phyloP scores from a whole-genome alignment of 768 basidiomycete species.

The Solioccasus polychromus region DNA sequence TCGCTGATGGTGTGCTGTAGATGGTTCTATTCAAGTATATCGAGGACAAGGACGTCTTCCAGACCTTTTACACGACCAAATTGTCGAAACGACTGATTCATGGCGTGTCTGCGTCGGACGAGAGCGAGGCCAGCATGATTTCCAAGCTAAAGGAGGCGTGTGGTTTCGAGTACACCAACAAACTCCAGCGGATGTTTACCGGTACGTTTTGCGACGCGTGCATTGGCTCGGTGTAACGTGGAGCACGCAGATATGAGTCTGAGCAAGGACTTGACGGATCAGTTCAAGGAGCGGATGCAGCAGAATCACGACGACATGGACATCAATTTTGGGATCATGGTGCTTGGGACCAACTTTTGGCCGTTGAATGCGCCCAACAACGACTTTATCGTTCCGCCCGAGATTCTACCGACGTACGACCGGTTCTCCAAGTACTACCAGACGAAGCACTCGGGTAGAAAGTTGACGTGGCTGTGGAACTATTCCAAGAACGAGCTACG shows the following conservation, averaged over 20 bases:
- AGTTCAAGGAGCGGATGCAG: constrained; percentile 92
- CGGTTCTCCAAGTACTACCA: constrained; percentile 93
- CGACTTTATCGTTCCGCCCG: constrained; percentile 85
- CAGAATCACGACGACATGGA: constrained; percentile 83
- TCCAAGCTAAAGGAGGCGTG: constrained; percentile 95
- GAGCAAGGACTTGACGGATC: constrained; percentile 92
- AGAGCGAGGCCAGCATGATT: constrained; percentile 97
- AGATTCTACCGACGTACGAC: constrained; percentile 84
- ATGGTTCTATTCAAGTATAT: constrained; percentile 98
- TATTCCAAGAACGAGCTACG: constrained; percentile 95
- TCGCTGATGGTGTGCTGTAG: constrained; percentile 39
- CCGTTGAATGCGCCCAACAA: constrained; percentile 79
- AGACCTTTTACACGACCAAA: constrained; percentile 95
- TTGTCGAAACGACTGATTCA: constrained; percentile 91
- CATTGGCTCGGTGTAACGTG: constrained; percentile 1
- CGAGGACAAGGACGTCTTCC: constrained; percentile 98
- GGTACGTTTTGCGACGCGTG: constrained; percentile 44
- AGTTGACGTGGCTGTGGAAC: constrained; percentile 98
- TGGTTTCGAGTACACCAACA: constrained; percentile 96
- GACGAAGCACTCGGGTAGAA: constrained; percentile 90
- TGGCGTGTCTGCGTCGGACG: constrained; percentile 89
- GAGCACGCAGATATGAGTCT: constrained; percentile 81
- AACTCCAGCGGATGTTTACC: constrained; percentile 95
- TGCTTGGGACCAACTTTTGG: constrained; percentile 96
- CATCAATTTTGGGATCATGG: constrained; percentile 90